These are phyloP conservation scores for Pseudonitzschia pungens DNA, from an alignment of 108 stramenopile genomes.

Conservation along the genomic window DNA sequence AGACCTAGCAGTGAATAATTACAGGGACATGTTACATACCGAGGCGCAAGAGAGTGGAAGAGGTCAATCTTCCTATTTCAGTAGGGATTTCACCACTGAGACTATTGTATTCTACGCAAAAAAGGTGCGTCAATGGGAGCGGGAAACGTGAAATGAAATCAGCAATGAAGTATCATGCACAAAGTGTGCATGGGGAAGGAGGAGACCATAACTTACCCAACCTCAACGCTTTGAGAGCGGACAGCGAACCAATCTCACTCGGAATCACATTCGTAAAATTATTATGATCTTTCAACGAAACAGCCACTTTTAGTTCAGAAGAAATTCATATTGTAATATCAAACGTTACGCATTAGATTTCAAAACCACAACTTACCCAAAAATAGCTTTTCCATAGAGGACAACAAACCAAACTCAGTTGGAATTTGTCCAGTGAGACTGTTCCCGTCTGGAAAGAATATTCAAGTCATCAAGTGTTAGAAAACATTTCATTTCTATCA, in stretches of 20 bases:
- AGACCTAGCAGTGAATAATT: too few relatives aligned
- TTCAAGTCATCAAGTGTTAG: background rate
- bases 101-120: background rate
- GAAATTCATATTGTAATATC: background rate
- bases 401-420: slow-evolving; percentile 6
- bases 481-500: background rate
- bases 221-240: slow-evolving; percentile 15
- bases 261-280: slow-evolving; percentile 32
- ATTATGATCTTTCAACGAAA: slow-evolving; percentile 16
- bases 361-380: slow-evolving; percentile 6
- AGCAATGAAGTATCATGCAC: background rate
- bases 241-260: slow-evolving; percentile 13
- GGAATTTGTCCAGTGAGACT: background rate
- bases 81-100: background rate
- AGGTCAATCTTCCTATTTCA: background rate
- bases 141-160: background rate
- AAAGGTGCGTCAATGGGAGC: too few relatives aligned
- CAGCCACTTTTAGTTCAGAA: background rate
- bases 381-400: background rate
- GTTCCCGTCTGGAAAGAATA: background rate
- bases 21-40: too few relatives aligned
- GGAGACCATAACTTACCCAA: background rate
- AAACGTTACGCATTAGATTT: background rate
- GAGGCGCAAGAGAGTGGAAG: background rate
- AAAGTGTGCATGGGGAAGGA: background rate